Evolutionary conservation across 257 asterid genomes (phyloP), one percentile per base, ranked within the genome.

Genomic region (Misopates orontium): DNA sequence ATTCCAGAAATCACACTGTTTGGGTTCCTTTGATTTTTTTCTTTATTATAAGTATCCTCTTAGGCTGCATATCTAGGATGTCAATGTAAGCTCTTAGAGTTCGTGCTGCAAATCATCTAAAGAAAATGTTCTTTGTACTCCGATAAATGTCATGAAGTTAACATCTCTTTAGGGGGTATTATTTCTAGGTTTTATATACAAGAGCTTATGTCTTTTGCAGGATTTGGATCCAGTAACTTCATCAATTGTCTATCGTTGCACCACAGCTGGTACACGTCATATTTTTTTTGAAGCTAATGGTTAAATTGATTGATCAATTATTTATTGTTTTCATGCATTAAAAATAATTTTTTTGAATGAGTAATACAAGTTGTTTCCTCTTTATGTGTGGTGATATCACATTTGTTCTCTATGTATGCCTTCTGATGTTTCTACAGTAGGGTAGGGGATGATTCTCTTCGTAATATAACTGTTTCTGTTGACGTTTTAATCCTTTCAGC

Each of bases 261-360:
- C 95, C 68, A 90, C 98, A 60, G 96, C 98, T 74, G 99, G 99
- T 94, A 90, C 69, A 73, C 62, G 60, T 54, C 82, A 54, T 74
- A 68, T 76, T 83, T 74, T 73, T 61, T 69, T 63, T 32, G 66
- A 44, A 60, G 70, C n/a, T n/a, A n/a, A n/a, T 66, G 74, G 71
- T 60, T 58, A 49, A 45, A 67, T 56, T 56, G 45, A 48, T 74
- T 51, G 44, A 68, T 79, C 56, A 59, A 19, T 20, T 78, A 11
- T 47, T 28, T 41, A 9, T 66, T 57, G 19, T 18, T 78, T 41
- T 68, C 22, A 49, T 55, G 53, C 51, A 50, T 60, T n/a, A 47
- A 50, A 49, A 16, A 22, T 68, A 10, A 40, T 56, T 52, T n/a
- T 52, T 52, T 69, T 19, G 25, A 31, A 64, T 57, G 66, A 50